phyloP scores from a whole-genome alignment of 2,329 filamentous ascomycete species.

The Exophiala sp. region DNA sequence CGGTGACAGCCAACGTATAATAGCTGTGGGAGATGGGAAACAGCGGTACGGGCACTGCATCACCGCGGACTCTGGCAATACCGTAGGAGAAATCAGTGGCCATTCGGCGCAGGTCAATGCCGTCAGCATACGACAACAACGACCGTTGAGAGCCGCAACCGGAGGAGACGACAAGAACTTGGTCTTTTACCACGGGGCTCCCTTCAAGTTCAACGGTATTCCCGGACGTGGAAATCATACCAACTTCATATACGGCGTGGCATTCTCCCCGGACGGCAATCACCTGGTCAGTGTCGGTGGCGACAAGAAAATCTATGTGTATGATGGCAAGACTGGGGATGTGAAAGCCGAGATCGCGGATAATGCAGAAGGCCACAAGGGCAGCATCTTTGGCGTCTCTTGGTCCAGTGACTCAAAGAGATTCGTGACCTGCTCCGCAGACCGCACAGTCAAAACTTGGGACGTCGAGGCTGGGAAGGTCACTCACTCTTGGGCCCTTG shows the following conservation, averaged over 20 bases:
- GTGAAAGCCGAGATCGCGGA: slow-evolving; percentile 61
- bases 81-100: slow-evolving; percentile 86
- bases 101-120: slow-evolving; percentile 88
- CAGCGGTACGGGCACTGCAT: slow-evolving; percentile 92
- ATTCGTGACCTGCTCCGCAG: slow-evolving; percentile 85
- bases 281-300: slow-evolving; percentile 80
- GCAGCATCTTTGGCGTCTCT: slow-evolving; percentile 85
- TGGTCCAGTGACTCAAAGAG: slow-evolving; percentile 83
- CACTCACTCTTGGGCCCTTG: slow-evolving; percentile 77
- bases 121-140: slow-evolving; percentile 80
- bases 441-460: slow-evolving; percentile 94
- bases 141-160: slow-evolving; percentile 85
- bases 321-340: slow-evolving; percentile 93
- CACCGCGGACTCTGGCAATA: slow-evolving; percentile 92
- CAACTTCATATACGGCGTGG: slow-evolving; percentile 81
- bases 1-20: slow-evolving; percentile 90
- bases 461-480: slow-evolving; percentile 73
- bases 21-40: slow-evolving; percentile 90
- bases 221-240: slow-evolving; percentile 64
- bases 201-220: slow-evolving; percentile 90
- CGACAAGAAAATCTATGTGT: slow-evolving; percentile 88
- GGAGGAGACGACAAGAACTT: slow-evolving; percentile 83
- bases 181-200: slow-evolving; percentile 88
- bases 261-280: slow-evolving; percentile 82
- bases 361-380: slow-evolving; percentile 77